Conservation (phyloP, 345 rosid genomes). For the Salix caprea region DNA sequence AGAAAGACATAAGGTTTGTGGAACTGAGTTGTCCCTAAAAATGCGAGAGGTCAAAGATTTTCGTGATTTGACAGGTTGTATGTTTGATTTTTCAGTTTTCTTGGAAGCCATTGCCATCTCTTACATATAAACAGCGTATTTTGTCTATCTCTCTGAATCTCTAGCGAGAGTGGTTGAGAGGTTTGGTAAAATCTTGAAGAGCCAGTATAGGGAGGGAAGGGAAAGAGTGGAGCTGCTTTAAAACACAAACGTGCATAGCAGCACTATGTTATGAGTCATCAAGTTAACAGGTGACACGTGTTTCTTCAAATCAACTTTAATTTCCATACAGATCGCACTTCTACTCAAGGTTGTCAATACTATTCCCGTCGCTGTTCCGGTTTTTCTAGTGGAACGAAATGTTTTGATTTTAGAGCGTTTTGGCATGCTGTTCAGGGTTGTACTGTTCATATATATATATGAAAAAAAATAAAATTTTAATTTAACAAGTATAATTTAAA, state of each 20-base stretch:
- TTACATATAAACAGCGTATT: too few species aligned
- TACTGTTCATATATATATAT: too few species aligned
- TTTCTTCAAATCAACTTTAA: neutral
- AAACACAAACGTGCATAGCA: neutral
- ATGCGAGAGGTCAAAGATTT: constrained; percentile 4
- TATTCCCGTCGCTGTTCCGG: too few species aligned
- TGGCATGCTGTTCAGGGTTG: too few species aligned
- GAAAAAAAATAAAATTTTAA: too few species aligned
- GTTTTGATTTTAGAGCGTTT: too few species aligned
- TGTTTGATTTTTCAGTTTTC: neutral
- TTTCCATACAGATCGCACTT: too few species aligned
- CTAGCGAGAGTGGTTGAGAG: neutral
- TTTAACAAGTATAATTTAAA: too few species aligned
- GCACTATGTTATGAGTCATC: neutral
- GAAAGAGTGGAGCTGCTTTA: neutral
- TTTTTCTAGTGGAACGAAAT: too few species aligned
- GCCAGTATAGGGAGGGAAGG: neutral
- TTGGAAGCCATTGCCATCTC: neutral
- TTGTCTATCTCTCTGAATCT: too few species aligned
- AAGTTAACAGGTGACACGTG: neutral
- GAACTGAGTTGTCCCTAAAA: neutral
- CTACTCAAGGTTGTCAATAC: too few species aligned
- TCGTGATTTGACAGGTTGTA: constrained; percentile 5
- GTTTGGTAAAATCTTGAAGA: neutral
- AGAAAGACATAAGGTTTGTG: neutral